A percentile compares a stretch with the other conserved stretches of the same genome.
These are phyloP conservation scores for Isoetes taiwanensis DNA, from an alignment of 75 land plant species.

Conservation along the genomic window DNA sequence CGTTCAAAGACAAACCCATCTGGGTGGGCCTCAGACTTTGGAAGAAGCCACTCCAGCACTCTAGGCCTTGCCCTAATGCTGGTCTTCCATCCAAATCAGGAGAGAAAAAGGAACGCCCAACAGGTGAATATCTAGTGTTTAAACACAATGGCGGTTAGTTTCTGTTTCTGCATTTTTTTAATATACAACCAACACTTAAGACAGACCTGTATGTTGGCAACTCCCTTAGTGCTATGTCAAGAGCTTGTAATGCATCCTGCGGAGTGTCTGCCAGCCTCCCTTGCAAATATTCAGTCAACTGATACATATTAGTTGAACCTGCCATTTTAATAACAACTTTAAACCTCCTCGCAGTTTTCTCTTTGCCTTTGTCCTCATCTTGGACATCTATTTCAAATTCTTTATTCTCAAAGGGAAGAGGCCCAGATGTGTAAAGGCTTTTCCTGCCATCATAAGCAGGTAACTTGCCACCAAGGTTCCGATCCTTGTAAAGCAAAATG, in stretches of 20 bases:
- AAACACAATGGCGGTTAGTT: not conserved
- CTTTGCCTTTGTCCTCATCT: not conserved
- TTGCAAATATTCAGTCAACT: not conserved
- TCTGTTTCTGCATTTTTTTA: not conserved
- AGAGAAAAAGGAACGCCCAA: constrained; percentile 3
- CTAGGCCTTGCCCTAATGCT: constrained; percentile 3
- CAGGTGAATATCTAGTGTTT: constrained; percentile 8
- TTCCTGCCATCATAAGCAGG: constrained; percentile 7
- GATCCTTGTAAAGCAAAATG: not conserved
- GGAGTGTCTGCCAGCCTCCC: not conserved
- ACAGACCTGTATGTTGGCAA: not conserved
- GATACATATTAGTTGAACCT: not conserved
- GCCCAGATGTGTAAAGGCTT: constrained; percentile 2
- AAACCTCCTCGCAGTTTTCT: not conserved
- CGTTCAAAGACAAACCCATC: constrained; percentile 3
- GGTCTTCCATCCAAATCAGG: not conserved
- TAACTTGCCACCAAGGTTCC: not conserved
- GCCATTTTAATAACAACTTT: not conserved
- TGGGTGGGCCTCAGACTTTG: constrained; percentile 1
- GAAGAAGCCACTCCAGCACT: not conserved
- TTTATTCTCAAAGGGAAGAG: not conserved
- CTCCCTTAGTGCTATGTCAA: not conserved
- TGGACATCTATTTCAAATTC: not conserved
- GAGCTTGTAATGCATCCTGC: not conserved
- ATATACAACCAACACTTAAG: not conserved